phyloP scores from a whole-genome alignment of 139 green algal genomes.

The Spirogloea muscicola region DNA sequence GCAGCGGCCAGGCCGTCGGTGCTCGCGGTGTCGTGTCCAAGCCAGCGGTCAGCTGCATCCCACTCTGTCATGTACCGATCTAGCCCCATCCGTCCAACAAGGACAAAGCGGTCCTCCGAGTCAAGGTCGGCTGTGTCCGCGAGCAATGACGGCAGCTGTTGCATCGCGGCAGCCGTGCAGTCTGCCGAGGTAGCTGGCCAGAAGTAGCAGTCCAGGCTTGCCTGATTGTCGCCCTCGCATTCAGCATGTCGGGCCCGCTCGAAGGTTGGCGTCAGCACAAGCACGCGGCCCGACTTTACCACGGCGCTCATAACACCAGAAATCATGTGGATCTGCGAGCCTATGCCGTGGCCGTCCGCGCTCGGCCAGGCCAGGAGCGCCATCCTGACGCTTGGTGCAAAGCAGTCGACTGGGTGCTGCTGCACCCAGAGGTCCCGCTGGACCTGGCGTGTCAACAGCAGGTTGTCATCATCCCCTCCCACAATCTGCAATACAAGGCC shows the following conservation, averaged over 20 bases:
- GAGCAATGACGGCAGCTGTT: no score
- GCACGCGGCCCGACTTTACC: background rate
- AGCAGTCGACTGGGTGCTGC: constrained; percentile 23
- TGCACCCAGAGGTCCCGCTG: constrained; percentile 29
- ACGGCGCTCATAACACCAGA: constrained; percentile 2
- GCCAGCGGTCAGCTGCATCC: no score
- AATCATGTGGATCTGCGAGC: constrained; percentile 35
- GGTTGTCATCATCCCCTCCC: constrained; percentile 26
- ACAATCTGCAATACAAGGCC: constrained; percentile 18
- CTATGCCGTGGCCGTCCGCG: constrained; percentile 13
- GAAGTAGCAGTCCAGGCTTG: constrained; percentile 13
- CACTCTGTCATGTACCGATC: background rate
- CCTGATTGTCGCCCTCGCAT: background rate
- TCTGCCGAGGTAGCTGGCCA: background rate
- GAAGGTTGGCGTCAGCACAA: background rate
- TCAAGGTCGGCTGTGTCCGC: no score
- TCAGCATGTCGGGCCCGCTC: background rate
- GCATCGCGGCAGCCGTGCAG: background rate
- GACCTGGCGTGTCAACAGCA: constrained; percentile 12
- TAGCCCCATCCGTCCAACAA: no score
- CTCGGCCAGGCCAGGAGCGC: constrained; percentile 9
- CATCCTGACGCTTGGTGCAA: constrained; percentile 1
- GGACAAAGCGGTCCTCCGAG: background rate
- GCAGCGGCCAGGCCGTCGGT: no score
- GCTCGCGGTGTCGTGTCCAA: background rate